Evolutionary conservation across 768 basidiomycete species (phyloP).

Genomic region (Russula sp.): DNA sequence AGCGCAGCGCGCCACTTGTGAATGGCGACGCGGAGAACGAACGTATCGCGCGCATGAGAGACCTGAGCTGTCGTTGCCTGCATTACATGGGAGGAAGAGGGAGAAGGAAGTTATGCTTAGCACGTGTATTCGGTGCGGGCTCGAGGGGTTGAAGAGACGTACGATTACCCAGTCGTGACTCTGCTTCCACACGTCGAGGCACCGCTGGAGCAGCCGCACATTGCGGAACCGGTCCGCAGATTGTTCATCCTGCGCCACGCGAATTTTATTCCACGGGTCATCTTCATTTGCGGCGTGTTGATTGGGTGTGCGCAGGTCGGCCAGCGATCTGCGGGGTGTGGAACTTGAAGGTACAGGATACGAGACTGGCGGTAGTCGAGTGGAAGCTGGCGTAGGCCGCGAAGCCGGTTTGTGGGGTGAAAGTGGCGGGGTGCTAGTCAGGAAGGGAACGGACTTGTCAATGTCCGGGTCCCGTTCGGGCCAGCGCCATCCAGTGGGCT

Average conservation of each 20-base stretch:
- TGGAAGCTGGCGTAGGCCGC: constrained; percentile 9
- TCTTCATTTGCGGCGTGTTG: constrained; percentile 52
- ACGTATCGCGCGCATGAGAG: constrained; percentile 55
- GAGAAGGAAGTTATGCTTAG: background rate
- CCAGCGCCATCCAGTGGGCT: constrained; percentile 11
- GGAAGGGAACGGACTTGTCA: constrained; percentile 18
- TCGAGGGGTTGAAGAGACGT: constrained; percentile 28
- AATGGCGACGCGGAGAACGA: constrained; percentile 51
- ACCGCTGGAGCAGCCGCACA: constrained; percentile 56
- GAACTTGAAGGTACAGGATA: background rate
- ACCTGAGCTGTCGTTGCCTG: constrained; percentile 72
- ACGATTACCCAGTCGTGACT: constrained; percentile 69
- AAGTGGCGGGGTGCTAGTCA: constrained; percentile 17
- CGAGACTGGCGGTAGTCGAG: background rate
- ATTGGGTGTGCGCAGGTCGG: constrained; percentile 34
- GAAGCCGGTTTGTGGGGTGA: constrained; percentile 4
- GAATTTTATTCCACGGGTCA: constrained; percentile 72
- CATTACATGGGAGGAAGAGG: background rate
- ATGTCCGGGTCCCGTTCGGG: constrained; percentile 5
- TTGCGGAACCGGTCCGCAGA: constrained; percentile 64
- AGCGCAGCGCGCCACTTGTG: constrained; percentile 52
- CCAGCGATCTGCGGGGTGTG: constrained; percentile 5
- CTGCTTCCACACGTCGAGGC: constrained; percentile 69
- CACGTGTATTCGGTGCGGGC: background rate
- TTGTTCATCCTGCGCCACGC: constrained; percentile 60